phyloP scores from a whole-genome alignment of 1,284 basidiomycete genomes.

The Malassezia arunalokei region DNA sequence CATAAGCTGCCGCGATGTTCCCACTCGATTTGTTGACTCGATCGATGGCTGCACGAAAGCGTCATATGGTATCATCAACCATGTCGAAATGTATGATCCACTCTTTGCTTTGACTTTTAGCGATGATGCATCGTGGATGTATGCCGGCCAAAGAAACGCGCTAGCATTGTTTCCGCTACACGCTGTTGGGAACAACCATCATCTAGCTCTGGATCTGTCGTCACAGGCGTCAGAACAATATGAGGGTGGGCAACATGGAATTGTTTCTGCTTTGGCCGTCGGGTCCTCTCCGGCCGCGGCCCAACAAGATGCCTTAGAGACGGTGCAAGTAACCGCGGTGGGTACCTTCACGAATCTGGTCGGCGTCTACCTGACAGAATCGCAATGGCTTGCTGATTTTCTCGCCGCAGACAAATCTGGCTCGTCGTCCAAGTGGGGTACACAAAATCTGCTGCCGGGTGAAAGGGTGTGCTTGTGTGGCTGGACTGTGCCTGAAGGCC shows the following conservation, averaged over 20 bases:
- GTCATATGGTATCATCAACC: conserved; percentile 9
- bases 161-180: not conserved
- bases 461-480: not conserved
- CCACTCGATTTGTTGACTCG: conserved; percentile 8
- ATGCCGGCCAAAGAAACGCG: conserved; percentile 4
- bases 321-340: conserved; percentile 10
- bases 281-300: conserved; percentile 2
- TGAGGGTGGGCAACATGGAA: conserved; percentile 1
- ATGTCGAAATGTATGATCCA: conserved; percentile 4
- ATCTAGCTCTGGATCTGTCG: conserved; percentile 1
- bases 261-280: conserved; percentile 9
- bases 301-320: not conserved
- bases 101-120: conserved; percentile 4
- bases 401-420: not conserved
- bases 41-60: not conserved
- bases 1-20: conserved; percentile 13
- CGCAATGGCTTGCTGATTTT: conserved; percentile 3
- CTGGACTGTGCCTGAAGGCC: conserved; percentile 3
- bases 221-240: not conserved
- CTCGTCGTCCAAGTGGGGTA: not conserved
- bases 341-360: conserved; percentile 4
- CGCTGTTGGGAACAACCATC: conserved; percentile 5
- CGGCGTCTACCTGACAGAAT: conserved; percentile 11
- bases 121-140: conserved; percentile 2
- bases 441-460: not conserved